Conservation (phyloP, 169 alveolate species). For the Hepatocystis sp. region DNA sequence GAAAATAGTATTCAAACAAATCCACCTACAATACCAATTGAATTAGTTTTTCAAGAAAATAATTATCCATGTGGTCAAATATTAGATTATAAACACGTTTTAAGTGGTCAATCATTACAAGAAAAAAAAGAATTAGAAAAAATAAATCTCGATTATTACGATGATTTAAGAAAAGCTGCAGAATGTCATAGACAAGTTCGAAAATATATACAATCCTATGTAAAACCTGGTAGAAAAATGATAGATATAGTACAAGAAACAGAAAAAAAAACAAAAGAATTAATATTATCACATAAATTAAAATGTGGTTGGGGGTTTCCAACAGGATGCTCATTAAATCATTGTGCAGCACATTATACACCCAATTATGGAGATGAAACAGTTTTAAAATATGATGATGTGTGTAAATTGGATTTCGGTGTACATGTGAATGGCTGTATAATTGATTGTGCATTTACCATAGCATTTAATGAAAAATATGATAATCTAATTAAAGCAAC, state of each 20-base stretch:
- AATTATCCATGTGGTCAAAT: constrained; percentile 80
- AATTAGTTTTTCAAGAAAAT: constrained; percentile 70
- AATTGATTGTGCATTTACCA: constrained; percentile 99
- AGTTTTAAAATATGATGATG: constrained; percentile 87
- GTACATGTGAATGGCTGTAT: constrained; percentile 99
- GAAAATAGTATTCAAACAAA: constrained; percentile 81
- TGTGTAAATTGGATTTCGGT: constrained; percentile 99
- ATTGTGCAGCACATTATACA: constrained; percentile 99
- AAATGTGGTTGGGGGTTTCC: constrained; percentile 99
- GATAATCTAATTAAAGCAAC: constrained; percentile 94
- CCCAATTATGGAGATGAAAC: constrained; percentile 96
- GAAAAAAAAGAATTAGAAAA: constrained; percentile 94
- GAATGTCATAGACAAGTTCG: constrained; percentile 99
- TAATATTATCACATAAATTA: constrained; percentile 95
- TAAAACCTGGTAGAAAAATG: constrained; percentile 94
- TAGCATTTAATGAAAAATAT: constrained; percentile 93
- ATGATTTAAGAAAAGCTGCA: constrained; percentile 97
- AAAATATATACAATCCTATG: constrained; percentile 95
- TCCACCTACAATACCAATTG: constrained; percentile 88
- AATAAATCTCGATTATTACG: constrained; percentile 89
- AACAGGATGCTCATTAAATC: constrained; percentile 97
- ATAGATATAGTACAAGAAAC: constrained; percentile 96
- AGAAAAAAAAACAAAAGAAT: constrained; percentile 96
- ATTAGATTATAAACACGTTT: constrained; percentile 31
- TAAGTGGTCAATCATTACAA: constrained; percentile 79